Evolutionary conservation across 2,329 filamentous ascomycete species (phyloP).

Genomic region (Colletotrichum musicola): DNA sequence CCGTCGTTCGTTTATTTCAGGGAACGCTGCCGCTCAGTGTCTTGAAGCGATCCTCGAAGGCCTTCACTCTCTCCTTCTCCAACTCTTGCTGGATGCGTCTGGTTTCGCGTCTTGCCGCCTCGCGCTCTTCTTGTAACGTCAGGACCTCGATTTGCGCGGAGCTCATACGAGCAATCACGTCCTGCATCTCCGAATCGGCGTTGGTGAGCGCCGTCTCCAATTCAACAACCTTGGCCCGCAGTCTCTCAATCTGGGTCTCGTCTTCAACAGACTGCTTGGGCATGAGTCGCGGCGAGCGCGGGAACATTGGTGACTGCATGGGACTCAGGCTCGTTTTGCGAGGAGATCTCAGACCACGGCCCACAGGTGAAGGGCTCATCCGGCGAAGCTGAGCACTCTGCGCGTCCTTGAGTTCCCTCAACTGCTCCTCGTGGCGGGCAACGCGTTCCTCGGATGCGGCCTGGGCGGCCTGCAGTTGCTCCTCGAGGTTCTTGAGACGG

Average conservation of each 20-base stretch:
- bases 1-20: constrained; percentile 9
- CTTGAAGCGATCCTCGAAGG: constrained; percentile 55
- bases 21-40: constrained; percentile 46
- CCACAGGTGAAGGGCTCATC: constrained; percentile 64
- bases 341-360: constrained; percentile 47
- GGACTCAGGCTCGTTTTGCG: constrained; percentile 53
- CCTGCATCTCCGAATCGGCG: constrained; percentile 81
- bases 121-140: constrained; percentile 80
- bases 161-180: constrained; percentile 85
- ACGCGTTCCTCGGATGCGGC: constrained; percentile 88
- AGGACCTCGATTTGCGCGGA: constrained; percentile 85
- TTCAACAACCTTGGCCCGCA: constrained; percentile 84
- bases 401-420: constrained; percentile 79
- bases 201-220: constrained; percentile 78
- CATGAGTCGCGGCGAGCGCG: constrained; percentile 61
- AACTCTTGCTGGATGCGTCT: constrained; percentile 76
- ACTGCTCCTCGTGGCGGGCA: constrained; percentile 86
- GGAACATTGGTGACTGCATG: constrained; percentile 49
- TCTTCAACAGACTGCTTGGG: constrained; percentile 78
- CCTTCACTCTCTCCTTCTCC: constrained; percentile 71
- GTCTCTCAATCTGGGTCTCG: constrained; percentile 78
- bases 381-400: constrained; percentile 83
- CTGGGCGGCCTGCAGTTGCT: constrained; percentile 85
- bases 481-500: constrained; percentile 84
- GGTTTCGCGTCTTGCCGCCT: constrained; percentile 80